These are phyloP conservation scores for Cinnamomum micranthum DNA, from an alignment of 164 flowering plant genomes.

Conservation along the genomic window DNA sequence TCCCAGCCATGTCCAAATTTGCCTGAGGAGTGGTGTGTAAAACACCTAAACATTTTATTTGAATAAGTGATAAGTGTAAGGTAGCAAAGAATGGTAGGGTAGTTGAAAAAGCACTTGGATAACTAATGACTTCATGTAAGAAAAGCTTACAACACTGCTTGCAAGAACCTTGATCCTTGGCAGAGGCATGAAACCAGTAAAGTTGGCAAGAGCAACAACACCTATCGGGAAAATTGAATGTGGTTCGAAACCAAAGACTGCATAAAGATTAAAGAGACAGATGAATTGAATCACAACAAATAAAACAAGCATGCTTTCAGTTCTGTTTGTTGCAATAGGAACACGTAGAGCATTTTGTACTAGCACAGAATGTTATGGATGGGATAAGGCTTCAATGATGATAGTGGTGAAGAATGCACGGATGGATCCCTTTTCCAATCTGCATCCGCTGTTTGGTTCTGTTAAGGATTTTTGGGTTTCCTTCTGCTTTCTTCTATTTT, in stretches of 20 bases:
- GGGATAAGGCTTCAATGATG: neutral
- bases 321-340: no score
- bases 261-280: constrained; percentile 13
- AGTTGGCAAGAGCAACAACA: constrained; percentile 67
- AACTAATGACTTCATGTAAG: neutral
- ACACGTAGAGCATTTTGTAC: no score
- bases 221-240: constrained; percentile 96
- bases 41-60: constrained; percentile 51
- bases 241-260: constrained; percentile 95
- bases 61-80: neutral
- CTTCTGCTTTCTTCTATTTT: no score
- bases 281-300: no score
- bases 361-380: no score
- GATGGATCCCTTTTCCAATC: no score
- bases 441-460: no score
- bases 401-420: no score
- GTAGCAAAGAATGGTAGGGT: neutral
- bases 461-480: no score
- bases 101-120: neutral
- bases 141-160: constrained; percentile 69
- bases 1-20: constrained; percentile 96
- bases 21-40: constrained; percentile 85
- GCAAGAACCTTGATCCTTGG: constrained; percentile 85
- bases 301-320: no score
- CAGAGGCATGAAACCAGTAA: constrained; percentile 78